Evolutionary conservation across 2,329 filamentous ascomycete genomes (phyloP).

Genomic region (Xylaria arbuscula): DNA sequence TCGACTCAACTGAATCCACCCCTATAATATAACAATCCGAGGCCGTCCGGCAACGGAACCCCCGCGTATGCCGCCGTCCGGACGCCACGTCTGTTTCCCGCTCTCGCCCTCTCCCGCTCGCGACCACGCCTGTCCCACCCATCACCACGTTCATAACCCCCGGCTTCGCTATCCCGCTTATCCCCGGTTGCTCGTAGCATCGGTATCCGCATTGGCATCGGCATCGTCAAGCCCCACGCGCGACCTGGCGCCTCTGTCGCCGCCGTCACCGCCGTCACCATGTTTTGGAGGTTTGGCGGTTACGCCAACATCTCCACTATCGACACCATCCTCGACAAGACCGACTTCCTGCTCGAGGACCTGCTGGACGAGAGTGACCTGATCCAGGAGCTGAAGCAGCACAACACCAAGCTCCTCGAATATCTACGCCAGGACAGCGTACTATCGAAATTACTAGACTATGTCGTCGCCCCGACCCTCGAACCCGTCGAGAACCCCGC

Average conservation of each 20-base stretch:
- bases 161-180: background rate
- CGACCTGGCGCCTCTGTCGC: constrained; percentile 32
- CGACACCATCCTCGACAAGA: constrained; percentile 95
- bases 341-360: constrained; percentile 95
- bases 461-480: constrained; percentile 84
- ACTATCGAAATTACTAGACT: constrained; percentile 86
- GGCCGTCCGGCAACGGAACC: constrained; percentile 4
- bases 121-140: background rate
- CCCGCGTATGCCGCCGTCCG: constrained; percentile 33
- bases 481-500: constrained; percentile 66
- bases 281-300: constrained; percentile 99
- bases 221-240: constrained; percentile 36
- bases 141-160: background rate
- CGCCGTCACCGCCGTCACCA: constrained; percentile 64
- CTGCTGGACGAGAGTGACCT: constrained; percentile 95
- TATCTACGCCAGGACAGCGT: constrained; percentile 90
- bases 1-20: too few species aligned
- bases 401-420: constrained; percentile 97
- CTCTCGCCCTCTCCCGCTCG: constrained; percentile 1
- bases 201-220: too few species aligned
- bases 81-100: constrained; percentile 18
- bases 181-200: constrained; percentile 35
- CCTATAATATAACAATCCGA: too few species aligned
- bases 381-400: constrained; percentile 97
- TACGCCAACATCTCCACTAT: constrained; percentile 98